Conservation (phyloP, 2,329 filamentous ascomycete species). For the Emericellopsis atlantica region DNA sequence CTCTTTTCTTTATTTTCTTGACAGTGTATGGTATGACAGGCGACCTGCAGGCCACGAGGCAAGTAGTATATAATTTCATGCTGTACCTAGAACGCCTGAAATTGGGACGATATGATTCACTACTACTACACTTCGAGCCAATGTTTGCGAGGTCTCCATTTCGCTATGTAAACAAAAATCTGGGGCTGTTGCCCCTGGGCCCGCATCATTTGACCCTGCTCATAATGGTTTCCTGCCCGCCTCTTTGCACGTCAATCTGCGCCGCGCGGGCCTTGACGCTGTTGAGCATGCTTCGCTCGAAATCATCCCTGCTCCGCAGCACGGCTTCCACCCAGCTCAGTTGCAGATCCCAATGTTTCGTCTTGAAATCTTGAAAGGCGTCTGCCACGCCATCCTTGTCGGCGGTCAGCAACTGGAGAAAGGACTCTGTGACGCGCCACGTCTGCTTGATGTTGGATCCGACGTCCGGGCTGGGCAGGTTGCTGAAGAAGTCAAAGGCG, state of each 20-base stretch:
- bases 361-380: constrained; percentile 75
- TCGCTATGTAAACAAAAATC: too few relatives aligned
- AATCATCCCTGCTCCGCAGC: constrained; percentile 77
- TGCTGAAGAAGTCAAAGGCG: constrained; percentile 79
- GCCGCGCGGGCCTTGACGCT: constrained; percentile 81
- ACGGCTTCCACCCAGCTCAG: constrained; percentile 94
- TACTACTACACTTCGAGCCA: too few relatives aligned
- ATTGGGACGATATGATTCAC: not conserved
- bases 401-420: constrained; percentile 66
- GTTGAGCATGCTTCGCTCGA: constrained; percentile 81
- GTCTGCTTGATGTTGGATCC: constrained; percentile 68
- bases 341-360: constrained; percentile 83
- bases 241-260: constrained; percentile 63
- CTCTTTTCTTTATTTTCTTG: not conserved
- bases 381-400: constrained; percentile 63
- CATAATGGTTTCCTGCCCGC: constrained; percentile 84
- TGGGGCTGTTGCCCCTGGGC: too few relatives aligned
- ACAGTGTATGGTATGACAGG: too few relatives aligned
- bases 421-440: constrained; percentile 82
- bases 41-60: too few relatives aligned
- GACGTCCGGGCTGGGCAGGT: constrained; percentile 58
- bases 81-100: too few relatives aligned
- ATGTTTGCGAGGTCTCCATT: too few relatives aligned
- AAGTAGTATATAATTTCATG: too few relatives aligned
- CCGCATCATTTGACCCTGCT: constrained; percentile 61